These are phyloP conservation scores for Eucalyptus microcorys DNA, from an alignment of 345 rosid species.

Conservation along the genomic window DNA sequence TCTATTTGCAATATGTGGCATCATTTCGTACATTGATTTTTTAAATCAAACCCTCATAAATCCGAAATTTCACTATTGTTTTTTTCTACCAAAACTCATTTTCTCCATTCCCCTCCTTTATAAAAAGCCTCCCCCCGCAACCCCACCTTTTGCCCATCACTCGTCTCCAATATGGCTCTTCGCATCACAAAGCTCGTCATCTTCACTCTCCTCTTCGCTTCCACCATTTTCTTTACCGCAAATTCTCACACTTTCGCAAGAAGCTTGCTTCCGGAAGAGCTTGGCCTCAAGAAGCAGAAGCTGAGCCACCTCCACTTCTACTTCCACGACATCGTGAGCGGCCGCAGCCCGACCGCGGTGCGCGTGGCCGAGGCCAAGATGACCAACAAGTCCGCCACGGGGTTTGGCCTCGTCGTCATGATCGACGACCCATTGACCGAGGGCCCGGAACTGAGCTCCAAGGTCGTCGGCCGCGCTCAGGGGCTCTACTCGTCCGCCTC, in stretches of 20 bases:
- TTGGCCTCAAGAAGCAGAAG: conserved; percentile 15
- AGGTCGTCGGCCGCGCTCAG: conserved; percentile 42
- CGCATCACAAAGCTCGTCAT: not conserved
- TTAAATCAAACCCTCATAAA: not conserved
- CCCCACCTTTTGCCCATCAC: not conserved
- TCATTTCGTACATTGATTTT: not conserved
- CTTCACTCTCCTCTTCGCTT: not conserved
- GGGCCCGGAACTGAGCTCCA: conserved; percentile 25
- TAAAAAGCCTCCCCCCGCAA: not conserved
- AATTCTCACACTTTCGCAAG: conserved; percentile 7
- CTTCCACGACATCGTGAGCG: conserved; percentile 37
- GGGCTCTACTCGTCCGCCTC: conserved; percentile 32
- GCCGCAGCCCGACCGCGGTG: conserved; percentile 24
- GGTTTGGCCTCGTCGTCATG: conserved; percentile 23
- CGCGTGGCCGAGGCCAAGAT: conserved; percentile 7
- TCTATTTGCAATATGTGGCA: not conserved
- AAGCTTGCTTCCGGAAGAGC: not conserved
- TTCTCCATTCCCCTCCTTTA: not conserved
- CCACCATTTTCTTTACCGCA: not conserved
- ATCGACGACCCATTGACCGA: conserved; percentile 40
- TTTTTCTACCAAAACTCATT: not conserved
- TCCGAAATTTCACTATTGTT: not conserved
- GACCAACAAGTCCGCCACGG: conserved; percentile 4
- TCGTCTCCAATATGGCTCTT: not conserved
- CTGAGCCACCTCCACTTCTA: conserved; percentile 40